phyloP scores from a whole-genome alignment of 805 yeast genomes.

The Saccharomycopsis fermentans region DNA sequence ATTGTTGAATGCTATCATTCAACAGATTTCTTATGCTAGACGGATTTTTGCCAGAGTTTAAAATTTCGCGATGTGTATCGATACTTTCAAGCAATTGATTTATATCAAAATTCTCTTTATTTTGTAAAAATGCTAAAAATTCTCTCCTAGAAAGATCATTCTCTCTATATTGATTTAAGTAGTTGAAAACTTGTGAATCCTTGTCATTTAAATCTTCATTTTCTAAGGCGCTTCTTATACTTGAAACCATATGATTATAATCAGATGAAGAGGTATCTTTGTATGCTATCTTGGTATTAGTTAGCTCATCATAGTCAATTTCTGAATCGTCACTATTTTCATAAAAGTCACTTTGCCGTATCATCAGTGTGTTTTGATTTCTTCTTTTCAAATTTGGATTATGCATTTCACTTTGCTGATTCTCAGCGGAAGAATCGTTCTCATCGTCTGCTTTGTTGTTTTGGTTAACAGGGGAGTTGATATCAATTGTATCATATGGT shows the following conservation, averaged over 20 bases:
- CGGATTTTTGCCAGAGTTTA: conserved; percentile 4
- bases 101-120: conserved; percentile 1
- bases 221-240: neutral
- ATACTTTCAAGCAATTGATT: neutral
- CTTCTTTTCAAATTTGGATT: neutral
- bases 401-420: neutral
- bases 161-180: neutral
- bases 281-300: neutral
- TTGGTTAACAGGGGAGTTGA: conserved; percentile 34
- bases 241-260: neutral
- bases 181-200: neutral
- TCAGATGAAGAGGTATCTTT: neutral
- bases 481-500: neutral
- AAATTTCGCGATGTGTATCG: neutral
- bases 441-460: neutral
- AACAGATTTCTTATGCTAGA: neutral
- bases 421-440: too few relatives aligned
- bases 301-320: neutral
- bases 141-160: neutral
- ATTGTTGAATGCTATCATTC: neutral
- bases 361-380: neutral
- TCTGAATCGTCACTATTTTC: neutral
- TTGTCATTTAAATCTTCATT: neutral
- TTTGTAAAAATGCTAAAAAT: neutral
- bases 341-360: neutral